Percentiles rank a stretch among this genome's conserved stretches.
Conservation (phyloP, 2,329 filamentous ascomycete genomes). For the Mycogone perniciosa region DNA sequence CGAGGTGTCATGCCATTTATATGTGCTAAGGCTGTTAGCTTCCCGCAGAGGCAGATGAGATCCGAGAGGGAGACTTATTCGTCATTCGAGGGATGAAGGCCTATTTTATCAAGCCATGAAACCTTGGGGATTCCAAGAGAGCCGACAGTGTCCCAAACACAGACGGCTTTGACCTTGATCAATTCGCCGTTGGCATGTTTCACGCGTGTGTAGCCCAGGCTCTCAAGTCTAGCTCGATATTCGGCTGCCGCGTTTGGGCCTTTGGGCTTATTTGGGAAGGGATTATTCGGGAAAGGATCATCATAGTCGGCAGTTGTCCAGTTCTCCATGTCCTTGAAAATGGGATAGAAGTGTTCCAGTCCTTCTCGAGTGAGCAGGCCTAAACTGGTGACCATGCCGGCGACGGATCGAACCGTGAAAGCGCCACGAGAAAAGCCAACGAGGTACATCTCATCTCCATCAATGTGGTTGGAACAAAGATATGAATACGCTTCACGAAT, state of each 20-base stretch:
- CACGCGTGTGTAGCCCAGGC: slow-evolving; percentile 39
- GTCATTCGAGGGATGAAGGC: slow-evolving; percentile 38
- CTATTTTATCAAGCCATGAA: slow-evolving; percentile 39
- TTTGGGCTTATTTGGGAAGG: slow-evolving; percentile 44
- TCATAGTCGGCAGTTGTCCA: slow-evolving; percentile 41
- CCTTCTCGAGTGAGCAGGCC: slow-evolving; percentile 48
- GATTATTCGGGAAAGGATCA: slow-evolving; percentile 41
- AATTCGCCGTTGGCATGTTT: slow-evolving; percentile 32
- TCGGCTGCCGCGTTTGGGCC: slow-evolving; percentile 34
- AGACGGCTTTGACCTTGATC: slow-evolving; percentile 40
- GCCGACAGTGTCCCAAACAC: slow-evolving; percentile 43
- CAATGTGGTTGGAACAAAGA: slow-evolving; percentile 54
- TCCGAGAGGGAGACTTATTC: slow-evolving; percentile 36
- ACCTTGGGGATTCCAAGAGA: slow-evolving; percentile 41
- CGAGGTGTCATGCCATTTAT: slow-evolving; percentile 48
- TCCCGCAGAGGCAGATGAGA: background rate
- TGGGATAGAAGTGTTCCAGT: slow-evolving; percentile 47
- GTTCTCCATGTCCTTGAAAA: slow-evolving; percentile 52
- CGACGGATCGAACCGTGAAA: slow-evolving; percentile 52
- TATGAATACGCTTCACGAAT: slow-evolving; percentile 58
- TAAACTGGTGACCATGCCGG: slow-evolving; percentile 45
- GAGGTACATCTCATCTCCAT: slow-evolving; percentile 51
- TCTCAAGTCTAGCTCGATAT: slow-evolving; percentile 40
- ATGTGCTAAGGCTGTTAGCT: slow-evolving; percentile 33
- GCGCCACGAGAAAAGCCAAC: slow-evolving; percentile 54